These are phyloP conservation scores for Epichloe baconii DNA, from an alignment of 2,329 filamentous ascomycete genomes.

Conservation along the genomic window DNA sequence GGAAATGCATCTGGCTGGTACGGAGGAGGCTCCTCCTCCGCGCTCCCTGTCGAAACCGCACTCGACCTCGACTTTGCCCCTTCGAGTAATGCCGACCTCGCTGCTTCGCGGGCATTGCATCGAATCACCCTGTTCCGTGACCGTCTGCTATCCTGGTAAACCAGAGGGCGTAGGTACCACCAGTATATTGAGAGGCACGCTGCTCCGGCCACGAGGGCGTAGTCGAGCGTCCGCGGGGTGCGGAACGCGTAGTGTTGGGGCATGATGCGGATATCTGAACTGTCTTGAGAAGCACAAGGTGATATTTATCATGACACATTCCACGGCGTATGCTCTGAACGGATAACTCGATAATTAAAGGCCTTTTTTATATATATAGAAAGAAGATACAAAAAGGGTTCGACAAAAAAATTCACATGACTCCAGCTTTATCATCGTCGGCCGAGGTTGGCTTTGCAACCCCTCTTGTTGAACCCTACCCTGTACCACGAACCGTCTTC, in stretches of 20 bases:
- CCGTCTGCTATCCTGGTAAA: slow-evolving; percentile 7
- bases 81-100: background rate
- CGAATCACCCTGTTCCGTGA: background rate
- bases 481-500: too few species aligned
- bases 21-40: slow-evolving; percentile 21
- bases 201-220: slow-evolving; percentile 9
- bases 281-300: background rate
- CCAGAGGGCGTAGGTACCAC: slow-evolving; percentile 16
- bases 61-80: background rate
- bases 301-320: too few species aligned
- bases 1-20: slow-evolving; percentile 62
- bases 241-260: slow-evolving; percentile 3
- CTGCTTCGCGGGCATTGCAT: slow-evolving; percentile 2
- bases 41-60: background rate
- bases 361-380: accelerated
- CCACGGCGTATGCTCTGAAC: too few species aligned
- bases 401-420: too few species aligned
- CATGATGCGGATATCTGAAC: background rate
- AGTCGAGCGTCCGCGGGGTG: slow-evolving; percentile 1
- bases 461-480: too few species aligned
- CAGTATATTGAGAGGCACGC: slow-evolving; percentile 24
- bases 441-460: too few species aligned
- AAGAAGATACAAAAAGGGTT: too few species aligned
- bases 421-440: too few species aligned
- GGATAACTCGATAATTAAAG: too few species aligned